Base-by-base conservation (phyloP, 1,284 basidiomycete genomes). In the Ceratobasidium sp. region DNA sequence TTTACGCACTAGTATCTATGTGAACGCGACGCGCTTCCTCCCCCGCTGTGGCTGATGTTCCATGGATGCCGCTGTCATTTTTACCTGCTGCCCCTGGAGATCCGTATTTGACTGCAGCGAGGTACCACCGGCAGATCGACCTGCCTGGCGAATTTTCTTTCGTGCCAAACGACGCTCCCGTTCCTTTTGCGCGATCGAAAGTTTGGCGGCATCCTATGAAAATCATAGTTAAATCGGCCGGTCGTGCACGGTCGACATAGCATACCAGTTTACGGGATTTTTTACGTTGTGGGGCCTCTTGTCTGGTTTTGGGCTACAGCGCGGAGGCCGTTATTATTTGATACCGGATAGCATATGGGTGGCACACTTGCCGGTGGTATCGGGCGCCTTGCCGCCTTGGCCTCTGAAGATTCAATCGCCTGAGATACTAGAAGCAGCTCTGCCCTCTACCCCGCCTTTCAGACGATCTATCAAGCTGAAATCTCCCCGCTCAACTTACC, bases 261-360 rank as follows among this genome's bases (percentile, higher is more conserved):
- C 14, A 33, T 75, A 75, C 73, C 62, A 75, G 44, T 66, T 66
- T 75, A 50, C 62, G 48, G 12, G 73, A 75, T 33, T 57, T 66
- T 55, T 50, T 65, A n/a, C 46, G 60, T 27, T 50, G 60, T 38
- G 73, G 50, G 46, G 38, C 48, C 27, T 65, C 27, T 16, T 30
- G 48, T 27, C n/a, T 38, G 20, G 73, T n/a, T 14, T 66, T 50
- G 44, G 44, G 64, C 64, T 66, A n/a, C 46, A 27, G 10, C 33
- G 27, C 12, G 16, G 27, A 27, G 27, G 46, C 52, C 23, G 18
- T 35, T 8, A 46, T 10, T 55, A 48, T 35, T 48, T 33, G n/a
- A 14, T 71, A 27, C 69, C 48, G 33, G 38, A 14, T 20, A 33
- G 27, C 18, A 38, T 44, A 20, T 18, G 20, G 38, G 8, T 30